Evolutionary conservation across 208 protist species (phyloP), one percentile per base, ranked within the genome.

Genomic region (Zelonia costaricensis): DNA sequence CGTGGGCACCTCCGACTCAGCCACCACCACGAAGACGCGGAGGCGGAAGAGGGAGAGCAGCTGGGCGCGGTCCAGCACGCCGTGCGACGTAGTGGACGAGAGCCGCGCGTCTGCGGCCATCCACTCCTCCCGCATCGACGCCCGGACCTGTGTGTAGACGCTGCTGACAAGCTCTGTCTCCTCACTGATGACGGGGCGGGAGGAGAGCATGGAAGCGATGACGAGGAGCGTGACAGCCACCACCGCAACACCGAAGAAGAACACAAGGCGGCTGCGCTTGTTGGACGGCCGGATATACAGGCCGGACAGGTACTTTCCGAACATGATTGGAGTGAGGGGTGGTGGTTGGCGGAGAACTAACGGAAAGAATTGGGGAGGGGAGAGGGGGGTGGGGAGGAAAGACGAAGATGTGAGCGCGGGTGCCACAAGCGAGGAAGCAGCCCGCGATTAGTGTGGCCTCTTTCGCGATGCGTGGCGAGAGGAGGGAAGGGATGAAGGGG

Each of bases 21-120:
- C 44, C 22, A 57, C 62, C 1, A 67, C 36, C 0, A 78, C 47
- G 15, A 78, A 57, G 12, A 78, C 22, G 20, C 70, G 70, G 33
- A 82, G 52, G 13, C 70, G 69, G 39, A 69, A 74, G n/a, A 69
- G 55, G 3, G 13, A 25, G 23, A 68, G 38, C n/a, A 69, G 45
- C 39, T 62, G 42, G 12, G 36, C 8, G 18, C 13, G 36, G 16
- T 68, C 30, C 30, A 46, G 22, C 4, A 60, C 8, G n/a, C 8
- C 23, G 13, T 27, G 36, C 15, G 1, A 35, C 38, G 35, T 8
- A 10, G n/a, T n/a, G 22, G 45, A 27, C 12, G 31, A 46, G 25
- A 49, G 30, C n/a, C 58, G 38, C 15, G 39, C 59, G 13, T 78
- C 62, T 10, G 74, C 58, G 13, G 70, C 35, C 6, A 71, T 20